phyloP scores from a whole-genome alignment of 2,329 filamentous ascomycete species.

The Hysterium pulicare region DNA sequence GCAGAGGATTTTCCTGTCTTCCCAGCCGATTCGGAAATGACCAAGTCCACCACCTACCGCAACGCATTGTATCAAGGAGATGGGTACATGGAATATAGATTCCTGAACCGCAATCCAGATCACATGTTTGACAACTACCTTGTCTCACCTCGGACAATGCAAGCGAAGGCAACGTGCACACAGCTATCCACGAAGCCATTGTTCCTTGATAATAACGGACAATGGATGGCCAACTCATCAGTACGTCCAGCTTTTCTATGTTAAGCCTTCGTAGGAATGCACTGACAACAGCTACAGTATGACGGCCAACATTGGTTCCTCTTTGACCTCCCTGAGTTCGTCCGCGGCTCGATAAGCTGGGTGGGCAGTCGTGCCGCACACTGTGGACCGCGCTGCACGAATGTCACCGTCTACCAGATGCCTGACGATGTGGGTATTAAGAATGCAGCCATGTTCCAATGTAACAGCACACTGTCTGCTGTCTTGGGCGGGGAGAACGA shows the following conservation, averaged over 20 bases:
- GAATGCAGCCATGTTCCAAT: slow-evolving; percentile 23
- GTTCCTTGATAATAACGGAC: neutral
- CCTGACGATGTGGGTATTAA: slow-evolving; percentile 5
- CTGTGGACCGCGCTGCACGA: slow-evolving; percentile 33
- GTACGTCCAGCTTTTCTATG: no score
- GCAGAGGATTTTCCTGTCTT: slow-evolving; percentile 22
- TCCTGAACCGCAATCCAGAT: slow-evolving; percentile 30
- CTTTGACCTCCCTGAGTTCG: slow-evolving; percentile 14
- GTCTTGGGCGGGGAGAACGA: slow-evolving; percentile 17
- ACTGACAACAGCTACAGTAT: neutral
- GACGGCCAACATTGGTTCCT: slow-evolving; percentile 12
- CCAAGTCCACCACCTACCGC: slow-evolving; percentile 20
- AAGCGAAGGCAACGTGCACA: slow-evolving; percentile 18
- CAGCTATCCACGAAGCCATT: slow-evolving; percentile 14
- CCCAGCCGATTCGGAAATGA: slow-evolving; percentile 8
- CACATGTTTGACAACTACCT: slow-evolving; percentile 27
- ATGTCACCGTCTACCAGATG: slow-evolving; percentile 29
- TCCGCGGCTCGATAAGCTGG: slow-evolving; percentile 22
- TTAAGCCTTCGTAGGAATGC: neutral
- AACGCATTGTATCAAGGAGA: slow-evolving; percentile 25
- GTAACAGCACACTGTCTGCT: slow-evolving; percentile 21
- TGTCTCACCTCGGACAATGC: slow-evolving; percentile 21
- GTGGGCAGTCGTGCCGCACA: slow-evolving; percentile 13
- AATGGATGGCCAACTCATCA: slow-evolving; percentile 15
- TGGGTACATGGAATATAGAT: slow-evolving; percentile 24